Percentiles rank a stretch among this genome's conserved stretches.
phyloP scores from a whole-genome alignment of 169 alveolate species.

The Toxoplasma gondii region DNA sequence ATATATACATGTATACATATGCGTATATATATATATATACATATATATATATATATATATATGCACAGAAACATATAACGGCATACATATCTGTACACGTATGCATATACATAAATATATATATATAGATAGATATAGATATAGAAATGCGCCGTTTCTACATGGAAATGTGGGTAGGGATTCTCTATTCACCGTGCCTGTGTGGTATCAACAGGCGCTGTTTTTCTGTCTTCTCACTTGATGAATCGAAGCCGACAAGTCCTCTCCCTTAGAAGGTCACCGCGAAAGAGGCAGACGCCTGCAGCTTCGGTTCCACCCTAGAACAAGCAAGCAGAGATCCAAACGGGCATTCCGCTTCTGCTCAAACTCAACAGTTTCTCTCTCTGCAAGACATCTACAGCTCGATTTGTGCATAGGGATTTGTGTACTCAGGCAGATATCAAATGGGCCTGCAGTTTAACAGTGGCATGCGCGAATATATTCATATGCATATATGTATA shows the following conservation, averaged over 20 bases:
- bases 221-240: background rate
- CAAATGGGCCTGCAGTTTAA: background rate
- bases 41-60: background rate
- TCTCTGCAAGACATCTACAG: too few relatives aligned
- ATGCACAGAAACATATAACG: background rate
- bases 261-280: conserved; percentile 53
- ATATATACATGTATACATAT: too few relatives aligned
- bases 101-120: background rate
- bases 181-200: too few relatives aligned
- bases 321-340: background rate
- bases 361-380: background rate
- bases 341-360: background rate
- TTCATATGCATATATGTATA: background rate
- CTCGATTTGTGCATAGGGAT: too few relatives aligned
- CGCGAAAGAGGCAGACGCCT: conserved; percentile 67
- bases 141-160: background rate
- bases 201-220: too few relatives aligned
- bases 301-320: conserved; percentile 64
- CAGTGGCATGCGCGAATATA: background rate
- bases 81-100: background rate
- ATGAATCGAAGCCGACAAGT: conserved; percentile 63
- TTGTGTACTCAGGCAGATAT: background rate
- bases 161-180: too few relatives aligned
- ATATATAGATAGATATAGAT: background rate
- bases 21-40: background rate